These are phyloP conservation scores for Cyberlindnera subsufficiens DNA, from an alignment of 805 yeast species.

Conservation along the genomic window DNA sequence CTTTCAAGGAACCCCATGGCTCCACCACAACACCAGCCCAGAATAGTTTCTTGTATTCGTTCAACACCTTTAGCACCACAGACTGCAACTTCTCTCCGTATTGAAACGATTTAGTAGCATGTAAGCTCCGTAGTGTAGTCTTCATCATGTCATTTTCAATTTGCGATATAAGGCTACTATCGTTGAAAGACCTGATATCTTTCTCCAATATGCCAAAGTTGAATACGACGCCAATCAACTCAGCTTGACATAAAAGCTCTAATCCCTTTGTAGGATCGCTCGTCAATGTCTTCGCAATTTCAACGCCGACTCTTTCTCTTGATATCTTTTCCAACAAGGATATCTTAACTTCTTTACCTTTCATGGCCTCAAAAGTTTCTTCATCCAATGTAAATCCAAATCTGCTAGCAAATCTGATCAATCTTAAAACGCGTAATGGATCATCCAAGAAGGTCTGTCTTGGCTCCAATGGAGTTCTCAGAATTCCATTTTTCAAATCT, in stretches of 20 bases:
- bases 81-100: neutral
- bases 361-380: slow-evolving; percentile 59
- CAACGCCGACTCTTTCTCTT: slow-evolving; percentile 85
- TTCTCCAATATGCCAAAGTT: slow-evolving; percentile 24
- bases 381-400: slow-evolving; percentile 62
- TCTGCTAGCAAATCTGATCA: slow-evolving; percentile 80
- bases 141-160: slow-evolving; percentile 6
- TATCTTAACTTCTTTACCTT: slow-evolving; percentile 43
- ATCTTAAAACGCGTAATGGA: slow-evolving; percentile 82
- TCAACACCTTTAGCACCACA: slow-evolving; percentile 1
- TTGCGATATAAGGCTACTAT: slow-evolving; percentile 3
- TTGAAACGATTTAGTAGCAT: slow-evolving; percentile 1
- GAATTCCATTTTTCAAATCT: slow-evolving; percentile 63
- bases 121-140: slow-evolving; percentile 18
- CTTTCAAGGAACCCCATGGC: slow-evolving; percentile 39
- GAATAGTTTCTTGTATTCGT: slow-evolving; percentile 12
- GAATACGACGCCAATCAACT: slow-evolving; percentile 56
- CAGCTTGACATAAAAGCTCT: slow-evolving; percentile 46
- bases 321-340: slow-evolving; percentile 73
- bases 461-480: slow-evolving; percentile 88
- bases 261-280: slow-evolving; percentile 66
- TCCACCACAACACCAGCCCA: slow-evolving; percentile 44
- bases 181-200: slow-evolving; percentile 19
- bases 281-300: slow-evolving; percentile 70
- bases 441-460: slow-evolving; percentile 85